These are phyloP conservation scores for Raphanus hybrid DNA, from an alignment of 441 rosid genomes.

Conservation along the genomic window DNA sequence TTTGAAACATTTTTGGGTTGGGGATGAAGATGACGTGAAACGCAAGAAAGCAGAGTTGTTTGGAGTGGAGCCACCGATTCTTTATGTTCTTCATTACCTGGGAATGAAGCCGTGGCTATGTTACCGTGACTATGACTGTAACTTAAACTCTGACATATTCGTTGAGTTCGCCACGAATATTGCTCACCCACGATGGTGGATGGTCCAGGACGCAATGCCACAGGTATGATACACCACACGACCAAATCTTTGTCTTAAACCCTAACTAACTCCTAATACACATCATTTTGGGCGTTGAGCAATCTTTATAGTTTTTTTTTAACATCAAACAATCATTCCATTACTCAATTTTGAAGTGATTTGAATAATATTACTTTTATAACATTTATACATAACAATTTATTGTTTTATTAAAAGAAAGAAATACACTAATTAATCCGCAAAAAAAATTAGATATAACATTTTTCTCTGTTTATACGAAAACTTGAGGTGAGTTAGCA, in stretches of 20 bases:
- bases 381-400: no score
- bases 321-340: no score
- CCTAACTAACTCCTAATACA: no score
- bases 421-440: background rate
- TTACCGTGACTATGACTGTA: constrained; percentile 88
- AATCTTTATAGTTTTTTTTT: no score
- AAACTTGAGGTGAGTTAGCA: background rate
- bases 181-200: constrained; percentile 92
- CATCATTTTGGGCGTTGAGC: no score
- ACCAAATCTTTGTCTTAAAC: no score
- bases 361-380: no score
- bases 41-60: constrained; percentile 74
- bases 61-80: constrained; percentile 78
- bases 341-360: no score
- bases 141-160: constrained; percentile 77
- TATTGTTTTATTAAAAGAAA: no score
- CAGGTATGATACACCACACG: constrained; percentile 26
- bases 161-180: constrained; percentile 84
- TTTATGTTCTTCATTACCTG: constrained; percentile 83
- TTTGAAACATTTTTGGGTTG: constrained; percentile 89
- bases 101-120: constrained; percentile 94
- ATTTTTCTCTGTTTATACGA: background rate
- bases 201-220: constrained; percentile 89
- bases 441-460: background rate
- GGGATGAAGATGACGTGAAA: constrained; percentile 76